phyloP scores from a whole-genome alignment of 306 rosid genomes.

The Prunus dulcis region DNA sequence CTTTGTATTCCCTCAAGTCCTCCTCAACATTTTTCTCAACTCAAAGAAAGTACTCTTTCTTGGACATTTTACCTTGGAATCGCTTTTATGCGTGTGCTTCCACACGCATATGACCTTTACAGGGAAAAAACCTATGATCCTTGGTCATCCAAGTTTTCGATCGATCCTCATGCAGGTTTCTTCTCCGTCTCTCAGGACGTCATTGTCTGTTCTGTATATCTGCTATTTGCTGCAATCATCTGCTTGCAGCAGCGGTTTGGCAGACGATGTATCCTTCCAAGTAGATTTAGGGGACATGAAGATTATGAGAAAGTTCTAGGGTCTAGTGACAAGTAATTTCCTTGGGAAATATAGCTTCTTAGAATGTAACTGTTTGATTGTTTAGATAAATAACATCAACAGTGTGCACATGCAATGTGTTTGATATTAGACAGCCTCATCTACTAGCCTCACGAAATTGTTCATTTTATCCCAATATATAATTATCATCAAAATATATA shows the following conservation, averaged over 20 bases:
- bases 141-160: conserved; percentile 32
- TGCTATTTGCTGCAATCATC: conserved; percentile 36
- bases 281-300: neutral
- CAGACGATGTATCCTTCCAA: conserved; percentile 29
- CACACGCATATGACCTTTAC: conserved; percentile 50
- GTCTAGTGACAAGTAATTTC: neutral
- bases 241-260: conserved; percentile 44
- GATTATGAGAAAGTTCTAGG: neutral
- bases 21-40: neutral
- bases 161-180: conserved; percentile 6
- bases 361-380: neutral
- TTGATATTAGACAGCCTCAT: too few species aligned
- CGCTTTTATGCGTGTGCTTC: conserved; percentile 39
- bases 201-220: conserved; percentile 33
- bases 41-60: too few species aligned
- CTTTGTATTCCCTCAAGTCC: neutral
- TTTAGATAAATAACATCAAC: neutral
- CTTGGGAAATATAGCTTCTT: neutral
- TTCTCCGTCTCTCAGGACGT: conserved; percentile 49
- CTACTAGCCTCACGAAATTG: too few species aligned
- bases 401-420: too few species aligned
- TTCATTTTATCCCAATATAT: too few species aligned
- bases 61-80: too few species aligned
- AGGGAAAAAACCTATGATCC: conserved; percentile 11
- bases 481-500: too few species aligned